These are phyloP conservation scores for Claviceps capensis DNA, from an alignment of 2,329 filamentous ascomycete genomes.

Conservation along the genomic window DNA sequence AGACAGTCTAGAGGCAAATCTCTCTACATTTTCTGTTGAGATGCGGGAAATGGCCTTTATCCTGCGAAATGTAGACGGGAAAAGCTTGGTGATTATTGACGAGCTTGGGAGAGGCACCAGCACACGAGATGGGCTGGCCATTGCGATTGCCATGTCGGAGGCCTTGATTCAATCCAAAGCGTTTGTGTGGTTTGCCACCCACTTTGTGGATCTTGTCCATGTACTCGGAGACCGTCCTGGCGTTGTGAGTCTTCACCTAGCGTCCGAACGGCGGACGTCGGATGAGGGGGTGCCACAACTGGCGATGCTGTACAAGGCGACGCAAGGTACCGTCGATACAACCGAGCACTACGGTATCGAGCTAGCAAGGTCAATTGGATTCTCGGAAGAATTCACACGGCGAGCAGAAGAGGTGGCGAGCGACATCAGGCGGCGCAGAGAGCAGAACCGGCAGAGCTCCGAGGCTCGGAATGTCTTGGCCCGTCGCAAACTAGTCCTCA, in stretches of 20 bases:
- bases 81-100: conserved; percentile 74
- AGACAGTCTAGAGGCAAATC: conserved; percentile 77
- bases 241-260: conserved; percentile 71
- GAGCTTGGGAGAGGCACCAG: conserved; percentile 87
- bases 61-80: conserved; percentile 61
- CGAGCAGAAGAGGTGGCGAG: conserved; percentile 53
- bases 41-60: conserved; percentile 97
- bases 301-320: conserved; percentile 79
- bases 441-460: conserved; percentile 44
- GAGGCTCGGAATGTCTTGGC: conserved; percentile 43
- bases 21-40: conserved; percentile 86
- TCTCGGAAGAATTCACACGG: conserved; percentile 54
- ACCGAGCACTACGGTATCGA: conserved; percentile 67
- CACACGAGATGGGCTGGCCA: conserved; percentile 74
- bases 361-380: conserved; percentile 59
- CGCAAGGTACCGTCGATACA: conserved; percentile 55
- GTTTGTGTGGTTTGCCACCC: conserved; percentile 84
- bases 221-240: conserved; percentile 64
- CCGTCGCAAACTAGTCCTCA: conserved; percentile 60
- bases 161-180: conserved; percentile 67
- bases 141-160: conserved; percentile 83
- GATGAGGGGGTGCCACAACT: conserved; percentile 45
- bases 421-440: conserved; percentile 43
- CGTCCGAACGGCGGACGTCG: conserved; percentile 45
- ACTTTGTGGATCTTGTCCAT: conserved; percentile 71